These are phyloP conservation scores for Stromatinia cepivora DNA, from an alignment of 2,329 filamentous ascomycete species.

Conservation along the genomic window DNA sequence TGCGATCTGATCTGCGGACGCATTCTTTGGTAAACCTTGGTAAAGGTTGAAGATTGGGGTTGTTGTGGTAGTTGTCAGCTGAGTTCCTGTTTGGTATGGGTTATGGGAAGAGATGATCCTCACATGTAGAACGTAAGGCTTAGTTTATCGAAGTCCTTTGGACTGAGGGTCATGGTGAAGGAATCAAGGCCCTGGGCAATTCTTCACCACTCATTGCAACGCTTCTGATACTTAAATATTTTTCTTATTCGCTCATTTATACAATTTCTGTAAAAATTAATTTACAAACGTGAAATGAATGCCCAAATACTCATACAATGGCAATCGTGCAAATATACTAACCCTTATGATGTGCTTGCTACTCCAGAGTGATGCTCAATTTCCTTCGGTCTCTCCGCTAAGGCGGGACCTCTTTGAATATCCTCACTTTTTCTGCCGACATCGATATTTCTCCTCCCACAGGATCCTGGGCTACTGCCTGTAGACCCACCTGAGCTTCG, in stretches of 20 bases:
- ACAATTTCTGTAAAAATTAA: neutral
- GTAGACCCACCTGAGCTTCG: conserved; percentile 8
- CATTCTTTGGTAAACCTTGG: neutral
- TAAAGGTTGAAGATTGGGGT: neutral
- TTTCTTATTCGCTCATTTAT: neutral
- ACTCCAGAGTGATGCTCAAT: conserved; percentile 9
- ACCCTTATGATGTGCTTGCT: neutral
- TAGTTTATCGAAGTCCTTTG: neutral
- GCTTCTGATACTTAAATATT: neutral
- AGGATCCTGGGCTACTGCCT: neutral
- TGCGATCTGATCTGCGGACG: neutral
- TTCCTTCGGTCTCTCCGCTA: neutral
- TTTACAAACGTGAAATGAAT: neutral
- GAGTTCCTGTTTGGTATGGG: neutral
- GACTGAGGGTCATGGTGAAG: neutral
- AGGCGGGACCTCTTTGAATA: neutral
- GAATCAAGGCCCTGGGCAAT: neutral
- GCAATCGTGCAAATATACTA: neutral
- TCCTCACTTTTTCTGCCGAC: neutral
- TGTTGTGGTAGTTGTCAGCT: neutral
- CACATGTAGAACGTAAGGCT: neutral
- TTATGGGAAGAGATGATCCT: no score
- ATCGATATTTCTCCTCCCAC: neutral
- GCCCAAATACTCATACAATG: neutral
- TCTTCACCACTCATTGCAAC: neutral